Base-by-base conservation (phyloP, 257 asterid genomes). In the Gentiana macrophylla region DNA sequence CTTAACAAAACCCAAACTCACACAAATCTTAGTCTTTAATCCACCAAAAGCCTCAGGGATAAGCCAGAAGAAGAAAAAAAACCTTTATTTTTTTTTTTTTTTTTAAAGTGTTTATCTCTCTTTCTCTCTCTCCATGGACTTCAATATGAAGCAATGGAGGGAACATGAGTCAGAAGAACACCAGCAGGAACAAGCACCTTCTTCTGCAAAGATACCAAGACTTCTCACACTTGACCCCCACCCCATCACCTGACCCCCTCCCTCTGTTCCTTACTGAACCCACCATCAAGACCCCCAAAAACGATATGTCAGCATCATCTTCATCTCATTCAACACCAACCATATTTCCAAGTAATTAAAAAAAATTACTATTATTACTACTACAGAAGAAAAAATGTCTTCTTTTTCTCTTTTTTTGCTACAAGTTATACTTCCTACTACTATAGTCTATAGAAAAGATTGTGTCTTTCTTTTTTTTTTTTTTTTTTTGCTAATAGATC, bases 71-170 rank as follows among this genome's bases (percentile, higher is more conserved):
- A 41, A 41, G 9, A 41, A 41, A 41, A 41, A 41, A 50, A 48
- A 53, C 59, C 44, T 47, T 44, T n/a, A 35, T 12, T 5, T 46
- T 37, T 15, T 34, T 67, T 55, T 57, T 36, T 24, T 24, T 24
- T 24, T 24, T 24, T 24, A 24, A 24, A 24, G 24, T 24, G 24
- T 24, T 24, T 38, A 13, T 62, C 66, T 51, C 67, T 51, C 57
- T 59, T 52, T 52, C 47, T 62, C 52, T 57, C 59, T 60, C 44
- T 62, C 67, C 54, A 86, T 89, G 97, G 95, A 86, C 75, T 83
- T 89, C 70, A 72, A 76, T 70, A 68, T 75, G 81, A 89, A 83
- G 80, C 91, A 84, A 79, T 81, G 92, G 92, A 74, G 85, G 70
- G 74, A 74, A 32, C 77, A 62, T 63, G 55, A 56, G 10, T 64